These are phyloP conservation scores for Blastobotrys indianensis DNA, from an alignment of 1,139 yeast genomes.

Conservation along the genomic window DNA sequence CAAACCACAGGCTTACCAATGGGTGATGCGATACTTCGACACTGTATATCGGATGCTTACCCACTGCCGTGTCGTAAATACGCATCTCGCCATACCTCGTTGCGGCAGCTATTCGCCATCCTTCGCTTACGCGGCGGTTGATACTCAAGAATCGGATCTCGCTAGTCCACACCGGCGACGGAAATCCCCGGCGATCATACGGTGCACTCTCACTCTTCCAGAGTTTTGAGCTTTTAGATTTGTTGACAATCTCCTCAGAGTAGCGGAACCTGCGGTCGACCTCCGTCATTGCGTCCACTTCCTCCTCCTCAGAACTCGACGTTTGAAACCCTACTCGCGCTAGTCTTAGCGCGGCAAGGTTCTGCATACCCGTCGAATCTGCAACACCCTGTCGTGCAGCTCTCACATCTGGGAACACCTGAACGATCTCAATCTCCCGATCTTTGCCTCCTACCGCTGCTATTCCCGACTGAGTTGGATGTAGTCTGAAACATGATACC, in stretches of 20 bases:
- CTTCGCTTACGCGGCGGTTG: slow-evolving; percentile 22
- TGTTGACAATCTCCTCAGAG: background rate
- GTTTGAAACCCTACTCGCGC: background rate
- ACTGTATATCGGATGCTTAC: slow-evolving; percentile 28
- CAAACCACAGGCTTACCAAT: slow-evolving; percentile 24
- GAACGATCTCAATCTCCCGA: slow-evolving; percentile 35
- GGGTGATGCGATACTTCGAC: slow-evolving; percentile 29
- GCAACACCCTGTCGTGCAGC: slow-evolving; percentile 1
- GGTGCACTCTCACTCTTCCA: slow-evolving; percentile 28
- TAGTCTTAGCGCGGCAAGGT: no score
- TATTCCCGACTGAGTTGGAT: slow-evolving; percentile 29
- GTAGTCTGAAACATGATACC: slow-evolving; percentile 36
- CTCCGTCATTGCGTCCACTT: background rate
- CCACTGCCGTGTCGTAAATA: slow-evolving; percentile 30
- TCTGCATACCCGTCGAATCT: background rate
- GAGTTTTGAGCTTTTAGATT: slow-evolving; percentile 12
- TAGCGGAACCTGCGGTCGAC: background rate
- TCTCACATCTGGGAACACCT: slow-evolving; percentile 13
- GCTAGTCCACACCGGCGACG: slow-evolving; percentile 29
- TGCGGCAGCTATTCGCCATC: slow-evolving; percentile 29
- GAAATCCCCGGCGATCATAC: background rate
- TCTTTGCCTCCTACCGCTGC: slow-evolving; percentile 44
- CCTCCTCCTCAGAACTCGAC: background rate
- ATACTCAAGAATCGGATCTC: slow-evolving; percentile 31
- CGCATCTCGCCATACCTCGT: slow-evolving; percentile 32